Conservation (phyloP, 495 filamentous ascomycete genomes). For the Penicillium desertorum region DNA sequence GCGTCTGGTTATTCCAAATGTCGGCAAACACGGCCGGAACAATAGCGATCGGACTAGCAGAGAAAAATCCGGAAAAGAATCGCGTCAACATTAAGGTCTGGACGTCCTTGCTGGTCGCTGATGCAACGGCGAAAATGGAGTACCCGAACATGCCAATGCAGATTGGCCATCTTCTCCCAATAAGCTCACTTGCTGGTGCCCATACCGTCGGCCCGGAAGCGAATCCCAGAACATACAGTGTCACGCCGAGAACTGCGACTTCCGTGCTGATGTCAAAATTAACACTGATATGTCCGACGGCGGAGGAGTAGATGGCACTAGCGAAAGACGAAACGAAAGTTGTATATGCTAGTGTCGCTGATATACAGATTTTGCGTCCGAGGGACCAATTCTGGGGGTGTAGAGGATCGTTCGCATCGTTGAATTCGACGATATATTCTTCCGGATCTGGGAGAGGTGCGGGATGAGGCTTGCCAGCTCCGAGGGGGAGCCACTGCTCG, state of each 20-base stretch:
- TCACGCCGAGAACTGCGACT: conserved; percentile 54
- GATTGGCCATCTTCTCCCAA: conserved; percentile 58
- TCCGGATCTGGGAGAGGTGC: conserved; percentile 43
- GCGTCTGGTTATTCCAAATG: conserved; percentile 48
- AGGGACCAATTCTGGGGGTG: conserved; percentile 55
- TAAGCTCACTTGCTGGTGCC: conserved; percentile 74
- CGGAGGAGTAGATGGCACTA: conserved; percentile 55
- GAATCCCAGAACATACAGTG: conserved; percentile 56
- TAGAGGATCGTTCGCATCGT: conserved; percentile 48
- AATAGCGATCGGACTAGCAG: conserved; percentile 43
- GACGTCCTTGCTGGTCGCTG: conserved; percentile 58
- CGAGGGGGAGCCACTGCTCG: conserved; percentile 37
- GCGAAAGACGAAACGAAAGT: conserved; percentile 55
- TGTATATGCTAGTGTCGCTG: conserved; percentile 43
- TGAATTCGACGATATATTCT: conserved; percentile 56
- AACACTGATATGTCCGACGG: conserved; percentile 35
- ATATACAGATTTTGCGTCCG: conserved; percentile 24
- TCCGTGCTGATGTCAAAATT: conserved; percentile 50
- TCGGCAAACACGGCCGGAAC: conserved; percentile 51
- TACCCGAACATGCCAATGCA: conserved; percentile 53
- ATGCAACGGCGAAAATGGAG: conserved; percentile 53
- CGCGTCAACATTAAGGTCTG: conserved; percentile 53
- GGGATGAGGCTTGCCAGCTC: conserved; percentile 46
- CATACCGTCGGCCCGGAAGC: conserved; percentile 54
- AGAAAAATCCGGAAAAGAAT: conserved; percentile 51